These are phyloP conservation scores for Elymus sibiricus DNA, from an alignment of 176 grass and related monocot genomes.

Conservation along the genomic window DNA sequence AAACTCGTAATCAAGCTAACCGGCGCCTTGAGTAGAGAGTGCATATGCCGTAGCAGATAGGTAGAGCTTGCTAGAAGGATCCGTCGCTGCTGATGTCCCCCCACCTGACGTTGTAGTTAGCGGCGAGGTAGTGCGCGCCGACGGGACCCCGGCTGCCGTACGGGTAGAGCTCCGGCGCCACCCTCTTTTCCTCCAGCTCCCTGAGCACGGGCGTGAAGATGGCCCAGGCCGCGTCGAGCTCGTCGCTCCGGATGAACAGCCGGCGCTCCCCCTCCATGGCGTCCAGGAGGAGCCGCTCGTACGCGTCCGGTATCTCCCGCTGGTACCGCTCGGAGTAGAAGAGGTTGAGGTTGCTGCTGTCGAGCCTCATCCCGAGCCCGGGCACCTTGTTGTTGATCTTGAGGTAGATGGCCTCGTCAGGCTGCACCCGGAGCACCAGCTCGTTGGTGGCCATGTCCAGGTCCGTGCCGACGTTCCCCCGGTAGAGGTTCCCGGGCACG, in stretches of 20 bases:
- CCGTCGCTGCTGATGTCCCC: conserved; percentile 65
- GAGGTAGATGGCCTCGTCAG: conserved; percentile 93
- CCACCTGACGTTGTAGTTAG: conserved; percentile 80
- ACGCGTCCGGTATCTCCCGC: conserved; percentile 86
- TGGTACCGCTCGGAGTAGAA: conserved; percentile 66
- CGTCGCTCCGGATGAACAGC: conserved; percentile 94
- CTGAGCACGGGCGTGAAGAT: conserved; percentile 82
- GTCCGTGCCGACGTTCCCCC: conserved; percentile 40
- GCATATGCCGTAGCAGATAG: too few species aligned
- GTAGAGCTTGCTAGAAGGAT: neutral
- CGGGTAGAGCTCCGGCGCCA: conserved; percentile 86
- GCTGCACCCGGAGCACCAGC: conserved; percentile 85
- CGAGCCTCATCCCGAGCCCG: conserved; percentile 80
- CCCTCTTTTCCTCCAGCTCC: conserved; percentile 57
- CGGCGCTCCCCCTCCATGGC: conserved; percentile 81
- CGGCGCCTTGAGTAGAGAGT: too few species aligned
- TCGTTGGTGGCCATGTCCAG: conserved; percentile 82
- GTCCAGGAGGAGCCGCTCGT: conserved; percentile 84
- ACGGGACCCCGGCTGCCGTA: conserved; percentile 90
- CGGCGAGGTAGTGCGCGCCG: conserved; percentile 87
- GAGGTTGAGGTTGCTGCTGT: conserved; percentile 83
- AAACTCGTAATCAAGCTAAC: too few species aligned
- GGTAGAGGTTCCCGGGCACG: conserved; percentile 88
- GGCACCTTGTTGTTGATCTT: conserved; percentile 97
- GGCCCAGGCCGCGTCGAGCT: conserved; percentile 88